phyloP scores from a whole-genome alignment of 2,329 filamentous ascomycete genomes.

The Zymoseptoria passerinii region DNA sequence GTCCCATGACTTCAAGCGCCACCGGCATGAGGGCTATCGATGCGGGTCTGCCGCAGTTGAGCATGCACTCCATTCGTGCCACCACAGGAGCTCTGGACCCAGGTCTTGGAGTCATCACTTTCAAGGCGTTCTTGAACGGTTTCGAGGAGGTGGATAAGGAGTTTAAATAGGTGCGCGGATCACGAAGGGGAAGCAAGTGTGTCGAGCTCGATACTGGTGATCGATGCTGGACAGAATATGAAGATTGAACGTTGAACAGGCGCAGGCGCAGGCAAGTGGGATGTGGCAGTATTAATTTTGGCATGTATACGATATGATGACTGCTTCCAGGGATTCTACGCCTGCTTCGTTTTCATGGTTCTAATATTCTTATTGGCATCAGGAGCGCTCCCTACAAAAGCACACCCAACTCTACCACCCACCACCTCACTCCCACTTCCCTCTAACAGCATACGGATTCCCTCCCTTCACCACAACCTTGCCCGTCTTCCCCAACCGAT shows the following conservation, averaged over 20 bases:
- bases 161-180: conserved; percentile 42
- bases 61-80: conserved; percentile 88
- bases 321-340: no score
- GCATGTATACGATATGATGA: not conserved
- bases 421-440: not conserved
- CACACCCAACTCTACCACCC: not conserved
- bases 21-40: conserved; percentile 80
- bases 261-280: no score
- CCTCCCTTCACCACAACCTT: conserved; percentile 17
- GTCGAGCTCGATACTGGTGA: no score
- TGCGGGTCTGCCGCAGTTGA: conserved; percentile 81
- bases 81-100: conserved; percentile 82
- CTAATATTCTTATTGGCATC: no score
- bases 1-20: conserved; percentile 72
- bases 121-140: conserved; percentile 79
- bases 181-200: no score
- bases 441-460: not conserved
- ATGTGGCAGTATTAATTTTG: not conserved
- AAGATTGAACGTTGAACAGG: no score
- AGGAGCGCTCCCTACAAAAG: no score
- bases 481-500: conserved; percentile 5
- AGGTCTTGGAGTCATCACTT: conserved; percentile 77
- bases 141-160: conserved; percentile 80
- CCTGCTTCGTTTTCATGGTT: no score
- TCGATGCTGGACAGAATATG: no score